Evolutionary conservation across 2,329 filamentous ascomycete species (phyloP).

Genomic region (Colletotrichum abscissum): DNA sequence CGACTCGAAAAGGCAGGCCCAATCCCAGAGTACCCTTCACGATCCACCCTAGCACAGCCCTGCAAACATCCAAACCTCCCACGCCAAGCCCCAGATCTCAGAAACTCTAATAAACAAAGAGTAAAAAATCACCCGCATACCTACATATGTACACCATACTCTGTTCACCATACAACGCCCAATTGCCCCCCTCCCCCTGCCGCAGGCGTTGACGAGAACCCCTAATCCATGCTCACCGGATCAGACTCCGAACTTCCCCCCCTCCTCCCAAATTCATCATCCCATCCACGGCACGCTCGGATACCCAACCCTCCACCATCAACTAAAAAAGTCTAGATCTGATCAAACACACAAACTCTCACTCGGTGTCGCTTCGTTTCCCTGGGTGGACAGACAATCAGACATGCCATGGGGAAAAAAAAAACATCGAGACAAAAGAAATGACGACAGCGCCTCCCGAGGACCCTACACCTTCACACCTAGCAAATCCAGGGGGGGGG

Average conservation of each 20-base stretch:
- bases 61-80: not conserved
- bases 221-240: not conserved
- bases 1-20: not conserved
- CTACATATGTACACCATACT: no score
- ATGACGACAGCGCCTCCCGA: not conserved
- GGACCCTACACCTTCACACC: not conserved
- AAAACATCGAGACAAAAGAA: not conserved
- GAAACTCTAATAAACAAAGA: not conserved
- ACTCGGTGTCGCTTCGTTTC: not conserved
- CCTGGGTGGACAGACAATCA: not conserved
- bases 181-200: no score
- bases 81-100: not conserved
- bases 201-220: not conserved
- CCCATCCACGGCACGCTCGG: not conserved
- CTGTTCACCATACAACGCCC: no score
- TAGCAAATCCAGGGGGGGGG: not conserved
- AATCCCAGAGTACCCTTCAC: not conserved
- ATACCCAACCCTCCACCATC: no score
- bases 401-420: not conserved
- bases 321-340: not conserved
- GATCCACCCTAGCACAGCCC: not conserved
- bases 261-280: not conserved
- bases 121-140: not conserved
- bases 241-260: not conserved
- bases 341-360: not conserved